Conservation (phyloP, 345 rosid genomes). For the Arabis hirsuta region DNA sequence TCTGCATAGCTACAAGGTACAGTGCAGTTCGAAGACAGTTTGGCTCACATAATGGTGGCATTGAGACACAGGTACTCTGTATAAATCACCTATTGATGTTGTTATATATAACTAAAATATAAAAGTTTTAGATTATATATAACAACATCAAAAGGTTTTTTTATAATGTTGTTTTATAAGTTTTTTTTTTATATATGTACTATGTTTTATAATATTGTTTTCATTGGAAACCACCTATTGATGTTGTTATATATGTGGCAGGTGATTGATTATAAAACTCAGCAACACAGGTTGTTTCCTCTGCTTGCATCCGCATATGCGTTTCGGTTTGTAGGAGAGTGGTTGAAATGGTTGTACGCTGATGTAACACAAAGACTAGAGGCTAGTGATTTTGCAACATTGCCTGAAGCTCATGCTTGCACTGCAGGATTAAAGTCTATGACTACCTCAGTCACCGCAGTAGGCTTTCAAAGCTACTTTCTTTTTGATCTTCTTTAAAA, state of each 20-base stretch:
- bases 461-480: slow-evolving; percentile 18
- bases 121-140: no score
- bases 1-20: slow-evolving; percentile 88
- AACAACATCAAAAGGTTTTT: no score
- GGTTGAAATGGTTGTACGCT: slow-evolving; percentile 83
- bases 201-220: no score
- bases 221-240: not conserved
- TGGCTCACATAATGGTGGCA: slow-evolving; percentile 72
- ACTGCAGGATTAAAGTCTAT: slow-evolving; percentile 95
- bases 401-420: slow-evolving; percentile 94
- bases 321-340: slow-evolving; percentile 91
- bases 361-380: slow-evolving; percentile 88
- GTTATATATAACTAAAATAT: no score
- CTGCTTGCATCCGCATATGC: slow-evolving; percentile 97
- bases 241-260: slow-evolving; percentile 39
- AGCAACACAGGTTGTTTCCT: slow-evolving; percentile 89
- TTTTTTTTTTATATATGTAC: no score
- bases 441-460: slow-evolving; percentile 80
- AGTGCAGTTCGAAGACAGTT: slow-evolving; percentile 93
- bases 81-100: not conserved
- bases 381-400: slow-evolving; percentile 82
- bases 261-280: slow-evolving; percentile 96
- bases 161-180: no score
- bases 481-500: not conserved
- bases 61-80: slow-evolving; percentile 73